Conservation (phyloP, 768 basidiomycete species). For the Suillus sp. region DNA sequence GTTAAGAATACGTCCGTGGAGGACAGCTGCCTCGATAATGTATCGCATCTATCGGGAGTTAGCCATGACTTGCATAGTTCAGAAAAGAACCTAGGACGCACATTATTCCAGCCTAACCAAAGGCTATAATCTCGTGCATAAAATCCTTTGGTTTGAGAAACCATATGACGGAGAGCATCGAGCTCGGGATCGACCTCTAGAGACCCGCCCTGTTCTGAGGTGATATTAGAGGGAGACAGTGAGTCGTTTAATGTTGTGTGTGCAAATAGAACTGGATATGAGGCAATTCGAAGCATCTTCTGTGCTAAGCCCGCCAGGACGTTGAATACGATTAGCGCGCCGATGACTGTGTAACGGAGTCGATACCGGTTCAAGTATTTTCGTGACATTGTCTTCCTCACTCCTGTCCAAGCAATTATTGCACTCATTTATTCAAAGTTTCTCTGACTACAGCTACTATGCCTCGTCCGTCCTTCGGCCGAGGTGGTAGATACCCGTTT, state of each 20-base stretch:
- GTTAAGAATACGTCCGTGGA: constrained; percentile 45
- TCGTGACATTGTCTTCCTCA: too few relatives aligned
- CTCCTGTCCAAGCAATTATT: too few relatives aligned
- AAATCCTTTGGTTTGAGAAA: constrained; percentile 44
- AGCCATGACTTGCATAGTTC: too few relatives aligned
- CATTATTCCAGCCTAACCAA: constrained; percentile 55
- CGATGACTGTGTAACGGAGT: too few relatives aligned
- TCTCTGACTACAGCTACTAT: too few relatives aligned
- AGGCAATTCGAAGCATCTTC: constrained; percentile 18
- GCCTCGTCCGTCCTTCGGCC: too few relatives aligned
- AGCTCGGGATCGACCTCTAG: constrained; percentile 24
- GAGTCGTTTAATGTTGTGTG: constrained; percentile 16
- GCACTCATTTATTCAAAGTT: too few relatives aligned
- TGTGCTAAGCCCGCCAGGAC: constrained; percentile 31
- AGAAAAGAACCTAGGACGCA: constrained; percentile 18
- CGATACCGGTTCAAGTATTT: too few relatives aligned
- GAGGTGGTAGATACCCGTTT: too few relatives aligned
- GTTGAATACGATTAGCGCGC: constrained; percentile 27
- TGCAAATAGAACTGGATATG: constrained; percentile 20
- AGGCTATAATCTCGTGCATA: constrained; percentile 49
- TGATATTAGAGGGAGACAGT: constrained; percentile 18
- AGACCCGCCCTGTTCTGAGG: constrained; percentile 7
- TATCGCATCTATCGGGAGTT: constrained; percentile 44
- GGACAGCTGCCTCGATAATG: constrained; percentile 47
- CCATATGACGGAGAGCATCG: constrained; percentile 36